Evolutionary conservation across 225 moss, liverwort and hornwort genomes (phyloP), one percentile per base, ranked within the genome.

Genomic region (Physcomitrium patens): DNA sequence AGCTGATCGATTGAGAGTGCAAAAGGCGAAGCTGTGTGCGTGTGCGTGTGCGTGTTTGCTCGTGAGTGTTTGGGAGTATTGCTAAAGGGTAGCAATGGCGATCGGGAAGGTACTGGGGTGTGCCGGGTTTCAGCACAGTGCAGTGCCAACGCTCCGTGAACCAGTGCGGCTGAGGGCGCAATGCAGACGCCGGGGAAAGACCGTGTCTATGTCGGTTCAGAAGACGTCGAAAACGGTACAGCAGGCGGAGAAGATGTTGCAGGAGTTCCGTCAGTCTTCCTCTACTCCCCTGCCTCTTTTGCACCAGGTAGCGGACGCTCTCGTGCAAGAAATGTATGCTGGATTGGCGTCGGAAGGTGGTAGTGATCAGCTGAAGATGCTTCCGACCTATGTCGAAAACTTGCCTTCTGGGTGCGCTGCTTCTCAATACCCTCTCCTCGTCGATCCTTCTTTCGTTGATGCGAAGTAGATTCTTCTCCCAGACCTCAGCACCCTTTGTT

Each of bases 341-440:
- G 96, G 96, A 28, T 84, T 96, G 75, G 73, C 78, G 10, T 80
- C 84, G 24, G 96, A 94, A 19, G 88, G 92, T 20, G 96, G 96
- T 22, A 94, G 94, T 73, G 89, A 88, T 0, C 85, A 92, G 85
- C 80, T 96, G 65, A 96, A 96, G 91, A 96, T 96, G 96, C 85
- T 96, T 14, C 96, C 96, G 5, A 88, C 91, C 27, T 96, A 81
- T 18, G 96, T 96, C 48, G 94, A 96, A 14, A 60, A 70, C 46
- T 61, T 96, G 66, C 96, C 96, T 19, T 81, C 70, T 12, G 96
- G 96, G 96, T 96, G 31, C 72, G 81, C 52, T 7, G 28, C 10
- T 31, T 47, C 58, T 12, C 26, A 14, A 44, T 44, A 14, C 31
- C 9, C 13, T 65, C 22, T 63, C 22, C 17, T 44, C 16, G 20